Evolutionary conservation across 1,139 yeast genomes (phyloP), one percentile per base, ranked within the genome.

Genomic region (Sugiyamaella castrensis): DNA sequence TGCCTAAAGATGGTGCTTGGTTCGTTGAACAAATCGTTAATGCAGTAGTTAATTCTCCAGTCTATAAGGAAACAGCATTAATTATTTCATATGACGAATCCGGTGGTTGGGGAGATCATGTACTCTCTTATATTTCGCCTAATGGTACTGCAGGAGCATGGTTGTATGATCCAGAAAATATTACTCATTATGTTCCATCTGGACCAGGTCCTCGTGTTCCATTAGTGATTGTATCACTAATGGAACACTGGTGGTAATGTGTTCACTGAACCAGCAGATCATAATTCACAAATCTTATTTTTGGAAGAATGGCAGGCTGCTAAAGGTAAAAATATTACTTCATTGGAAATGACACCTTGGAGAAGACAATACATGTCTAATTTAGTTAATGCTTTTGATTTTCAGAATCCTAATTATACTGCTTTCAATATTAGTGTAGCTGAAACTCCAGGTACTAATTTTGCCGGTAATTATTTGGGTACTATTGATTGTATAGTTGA

Each of bases 51-150:
- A 48, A 52, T 27, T 54, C 61, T 5, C 64, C 61, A 27, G 28
- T 46, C 19, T 58, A 58, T 46, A 54, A 57, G 37, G 52, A 55
- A 28, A 59, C 63, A 15, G 63, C 53, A n/a, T 52, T 61, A 10
- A 34, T 61, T 15, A 51, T 59, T 33, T 53, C 62, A 5, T 61
- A 60, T 46, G 63, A 60, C 41, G 63, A 59, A 43, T 57, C 63
- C 35, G 64, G 64, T 13, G 64, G 64, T 41, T 61, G 55, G 53
- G 64, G 64, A 30, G 64, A 60, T 45, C 64, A 61, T 41, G 64
- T 61, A 28, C 49, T 51, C 19, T 55, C 57, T 5, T 52, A 48
- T 43, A 40, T 49, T 15, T 48, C 63, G 11, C 59, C 58, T 37
- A 54, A 57, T 41, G 63, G 63, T 8, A 60, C 63, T 26, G 45